Conservation (phyloP, 2,329 filamentous ascomycete genomes). For the Stenocarpella maydis region DNA sequence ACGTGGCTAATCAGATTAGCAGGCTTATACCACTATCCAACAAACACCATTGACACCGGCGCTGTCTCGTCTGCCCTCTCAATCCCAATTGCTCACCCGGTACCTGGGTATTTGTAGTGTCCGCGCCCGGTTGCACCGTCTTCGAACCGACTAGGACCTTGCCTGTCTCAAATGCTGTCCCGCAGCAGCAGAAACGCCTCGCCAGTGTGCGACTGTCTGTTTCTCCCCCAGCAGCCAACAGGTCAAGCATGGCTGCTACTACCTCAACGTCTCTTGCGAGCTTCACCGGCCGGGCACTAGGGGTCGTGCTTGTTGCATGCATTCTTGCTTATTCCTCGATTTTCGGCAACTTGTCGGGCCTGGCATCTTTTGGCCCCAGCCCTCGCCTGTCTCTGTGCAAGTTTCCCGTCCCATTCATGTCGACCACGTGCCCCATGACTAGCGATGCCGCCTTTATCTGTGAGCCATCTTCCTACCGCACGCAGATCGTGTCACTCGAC, state of each 20-base stretch:
- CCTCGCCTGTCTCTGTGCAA: constrained; percentile 38
- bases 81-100: neutral
- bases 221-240: no score
- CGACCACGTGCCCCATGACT: neutral
- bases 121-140: neutral
- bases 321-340: neutral
- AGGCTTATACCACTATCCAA: no score
- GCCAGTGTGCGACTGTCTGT: neutral
- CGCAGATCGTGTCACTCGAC: constrained; percentile 51
- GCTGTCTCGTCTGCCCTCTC: neutral
- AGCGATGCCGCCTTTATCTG: constrained; percentile 40
- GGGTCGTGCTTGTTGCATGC: constrained; percentile 25
- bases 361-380: constrained; percentile 39
- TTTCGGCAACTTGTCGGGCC: constrained; percentile 9
- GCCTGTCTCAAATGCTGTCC: neutral
- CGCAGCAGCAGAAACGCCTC: neutral
- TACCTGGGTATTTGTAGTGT: neutral
- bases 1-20: neutral
- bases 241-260: neutral
- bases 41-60: neutral
- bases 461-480: constrained; percentile 46
- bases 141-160: neutral
- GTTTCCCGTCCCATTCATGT: constrained; percentile 31
- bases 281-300: neutral
- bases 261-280: neutral